phyloP scores from a whole-genome alignment of 306 rosid genomes.

The Begonia loranthoides region DNA sequence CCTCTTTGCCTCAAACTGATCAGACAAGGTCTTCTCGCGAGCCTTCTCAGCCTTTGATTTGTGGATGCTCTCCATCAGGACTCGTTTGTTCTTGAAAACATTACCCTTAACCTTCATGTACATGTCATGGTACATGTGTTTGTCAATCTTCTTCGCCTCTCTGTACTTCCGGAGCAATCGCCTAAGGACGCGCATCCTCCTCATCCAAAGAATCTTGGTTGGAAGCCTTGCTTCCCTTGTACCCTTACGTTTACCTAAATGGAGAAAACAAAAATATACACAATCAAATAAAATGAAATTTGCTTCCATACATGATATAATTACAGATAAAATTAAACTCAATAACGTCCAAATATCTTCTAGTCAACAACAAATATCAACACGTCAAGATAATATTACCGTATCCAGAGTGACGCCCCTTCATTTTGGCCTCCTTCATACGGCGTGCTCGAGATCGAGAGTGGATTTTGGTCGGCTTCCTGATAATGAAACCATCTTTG shows the following conservation, averaged over 20 bases:
- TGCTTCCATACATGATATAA: too few relatives aligned
- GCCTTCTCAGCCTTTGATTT: slow-evolving; percentile 97
- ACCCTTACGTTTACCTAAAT: slow-evolving; percentile 87
- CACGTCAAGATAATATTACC: slow-evolving; percentile 28
- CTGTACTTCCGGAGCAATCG: slow-evolving; percentile 91
- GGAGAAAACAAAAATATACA: not conserved
- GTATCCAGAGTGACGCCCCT: slow-evolving; percentile 93
- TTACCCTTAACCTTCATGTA: slow-evolving; percentile 98
- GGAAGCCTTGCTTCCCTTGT: slow-evolving; percentile 98
- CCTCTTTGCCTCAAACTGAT: slow-evolving; percentile 89
- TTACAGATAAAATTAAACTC: too few relatives aligned
- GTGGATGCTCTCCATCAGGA: slow-evolving; percentile 93
- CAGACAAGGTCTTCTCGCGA: slow-evolving; percentile 86
- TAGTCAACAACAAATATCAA: not conserved
- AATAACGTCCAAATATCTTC: too few relatives aligned
- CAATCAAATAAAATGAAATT: not conserved
- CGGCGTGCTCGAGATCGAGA: slow-evolving; percentile 94
- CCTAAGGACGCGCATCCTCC: slow-evolving; percentile 95
- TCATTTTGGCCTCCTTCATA: slow-evolving; percentile 87
- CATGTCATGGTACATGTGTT: slow-evolving; percentile 98
- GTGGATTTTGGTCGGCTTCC: slow-evolving; percentile 96
- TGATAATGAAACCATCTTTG: slow-evolving; percentile 90
- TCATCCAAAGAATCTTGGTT: slow-evolving; percentile 91
- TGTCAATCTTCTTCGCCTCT: slow-evolving; percentile 83
- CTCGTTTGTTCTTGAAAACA: slow-evolving; percentile 92